Evolutionary conservation across 2,329 filamentous ascomycete species (phyloP).

Genomic region (Coniochaeta pulveracea): DNA sequence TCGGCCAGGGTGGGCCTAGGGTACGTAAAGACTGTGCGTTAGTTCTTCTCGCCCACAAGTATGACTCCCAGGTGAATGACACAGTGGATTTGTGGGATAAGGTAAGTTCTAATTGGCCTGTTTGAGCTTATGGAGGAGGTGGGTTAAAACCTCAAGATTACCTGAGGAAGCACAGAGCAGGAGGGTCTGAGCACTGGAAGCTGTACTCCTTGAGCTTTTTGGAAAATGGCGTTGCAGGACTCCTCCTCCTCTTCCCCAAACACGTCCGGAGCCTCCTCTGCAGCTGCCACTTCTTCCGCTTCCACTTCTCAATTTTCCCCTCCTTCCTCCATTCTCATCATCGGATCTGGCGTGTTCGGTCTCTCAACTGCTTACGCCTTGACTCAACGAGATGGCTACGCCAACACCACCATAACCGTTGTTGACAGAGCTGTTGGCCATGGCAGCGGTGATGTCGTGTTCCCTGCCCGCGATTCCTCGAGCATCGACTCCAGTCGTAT

Average conservation of each 20-base stretch:
- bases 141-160: too few species aligned
- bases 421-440: conserved; percentile 35
- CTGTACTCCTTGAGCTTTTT: too few species aligned
- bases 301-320: conserved; percentile 12
- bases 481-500: conserved; percentile 55
- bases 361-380: conserved; percentile 56
- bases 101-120: too few species aligned
- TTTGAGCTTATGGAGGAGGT: too few species aligned
- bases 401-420: conserved; percentile 42
- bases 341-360: conserved; percentile 58
- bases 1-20: too few species aligned
- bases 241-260: conserved; percentile 7
- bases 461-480: conserved; percentile 47
- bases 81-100: too few species aligned
- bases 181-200: too few species aligned
- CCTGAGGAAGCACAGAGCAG: too few species aligned
- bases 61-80: too few species aligned
- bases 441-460: conserved; percentile 28
- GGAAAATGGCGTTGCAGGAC: too few species aligned
- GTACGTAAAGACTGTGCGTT: too few species aligned
- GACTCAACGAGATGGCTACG: conserved; percentile 45
- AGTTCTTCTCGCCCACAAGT: too few species aligned
- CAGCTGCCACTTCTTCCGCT: conserved; percentile 6
- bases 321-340: conserved; percentile 48
- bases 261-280: conserved; percentile 7